Base-by-base conservation (phyloP, 2,329 filamentous ascomycete genomes). In the Hymenoscyphus albidus region DNA sequence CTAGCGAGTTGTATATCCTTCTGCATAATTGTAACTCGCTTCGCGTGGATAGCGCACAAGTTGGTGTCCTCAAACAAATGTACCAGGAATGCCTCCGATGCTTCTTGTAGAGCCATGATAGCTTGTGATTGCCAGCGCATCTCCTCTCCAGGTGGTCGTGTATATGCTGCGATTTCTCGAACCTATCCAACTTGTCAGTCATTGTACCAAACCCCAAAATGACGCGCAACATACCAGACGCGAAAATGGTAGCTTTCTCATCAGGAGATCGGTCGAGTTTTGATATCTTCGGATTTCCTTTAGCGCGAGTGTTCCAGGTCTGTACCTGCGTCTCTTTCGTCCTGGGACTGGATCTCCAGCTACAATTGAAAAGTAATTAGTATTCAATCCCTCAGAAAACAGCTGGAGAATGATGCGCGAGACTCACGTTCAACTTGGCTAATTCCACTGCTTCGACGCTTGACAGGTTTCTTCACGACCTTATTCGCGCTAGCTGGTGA, bases 11-110 rank as follows among this genome's bases (percentile, higher is more conserved):
- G 94, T 73, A 99, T 97, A 78, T 98, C 95, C 80, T 97, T 97
- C 78, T 95, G 93, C 91, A 96, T 94, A 73, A 97, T 96, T 48
- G 94, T 98, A 62, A 98, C 93, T 76, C 94, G 85, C 81, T 97
- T 97, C 67, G 94, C 95, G 79, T 98, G 94, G 72, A 98, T 93
- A 68, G 94, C 95, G 80, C 94, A 97, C 54, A 98, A 85, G 80
- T 98, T 97, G 70, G 92, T 92, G 78, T 96, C 92, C 77, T 97
- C 93, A 75, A 98, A 97, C n/a, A 98, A 82, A 75, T 96, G 93
- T 65, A 98, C 91, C 71, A 98, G 84, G 78, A 96, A 98, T 5
- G 94, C 94, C 80, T 98, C 94, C n/a, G 93, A 87, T 14, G 94
- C 92, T 82, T 98, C 94, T 79, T 98, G 94, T 2, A 98, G 83